Base-by-base conservation (phyloP, 2,329 filamentous ascomycete genomes). In the Sarocladium kiliense region DNA sequence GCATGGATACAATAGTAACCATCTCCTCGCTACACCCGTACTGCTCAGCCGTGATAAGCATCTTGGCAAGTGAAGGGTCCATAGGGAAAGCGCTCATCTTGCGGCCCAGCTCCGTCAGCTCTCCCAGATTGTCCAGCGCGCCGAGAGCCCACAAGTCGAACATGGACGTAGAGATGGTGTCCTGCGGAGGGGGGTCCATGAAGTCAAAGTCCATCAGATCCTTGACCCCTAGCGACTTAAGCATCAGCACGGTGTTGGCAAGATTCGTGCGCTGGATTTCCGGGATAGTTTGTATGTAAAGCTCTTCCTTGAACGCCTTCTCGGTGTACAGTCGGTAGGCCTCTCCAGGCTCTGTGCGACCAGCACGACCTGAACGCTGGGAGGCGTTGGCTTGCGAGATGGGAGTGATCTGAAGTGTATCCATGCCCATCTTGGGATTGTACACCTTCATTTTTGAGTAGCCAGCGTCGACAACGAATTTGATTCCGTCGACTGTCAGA, bases 341-440 rank as follows among this genome's bases (percentile, higher is more conserved):
- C 69, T 97, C 97, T 57, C 95, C 94, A 1, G 94, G 94, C 0
- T 94, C 94, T 7, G 95, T 99, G 63, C 94, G 84, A 18, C 94
- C 94, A 44, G 94, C 94, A 68, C 94, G 89, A 57, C 94, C 94
- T 39, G 94, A 93, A 64, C 94, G 85, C 67, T 99, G 94, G 3
- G 89, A 91, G 3, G 91, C 88, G 69, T 99, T 99, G 62, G 94
- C 94, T 69, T 99, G 94, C 2, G 92, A 97, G 54, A 99, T 95
- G 1, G 94, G 94, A 0, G 94, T 99, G 62, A 99, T 96, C 66
- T 97, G 94, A 14, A 99, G 81, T 0, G 93, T 97, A 66, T 99
- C 94, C 94, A 99, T 99, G 56, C 94, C 94, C 91, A 99, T 97
- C 54, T 92, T 89, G 5, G 94, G 92, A 65, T 99, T 99, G 73